A percentile compares a stretch with the other conserved stretches of the same genome.
These are phyloP conservation scores for Przewalskia tangutica DNA, from an alignment of 257 asterid species.

Conservation along the genomic window DNA sequence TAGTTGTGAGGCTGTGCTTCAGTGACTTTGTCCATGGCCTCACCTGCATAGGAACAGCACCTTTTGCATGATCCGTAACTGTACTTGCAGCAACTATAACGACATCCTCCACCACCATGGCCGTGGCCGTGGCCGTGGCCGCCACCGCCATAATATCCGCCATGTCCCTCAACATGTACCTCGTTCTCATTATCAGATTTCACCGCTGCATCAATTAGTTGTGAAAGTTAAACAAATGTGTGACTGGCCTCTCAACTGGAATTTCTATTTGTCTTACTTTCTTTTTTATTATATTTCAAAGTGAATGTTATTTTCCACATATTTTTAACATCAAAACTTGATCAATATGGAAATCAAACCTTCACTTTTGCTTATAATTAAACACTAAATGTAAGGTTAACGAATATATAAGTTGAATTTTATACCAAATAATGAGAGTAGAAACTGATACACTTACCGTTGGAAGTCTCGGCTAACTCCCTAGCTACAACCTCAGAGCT, in stretches of 20 bases:
- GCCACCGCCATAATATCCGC: not conserved
- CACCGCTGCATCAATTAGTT: no score
- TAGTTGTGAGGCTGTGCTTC: not conserved
- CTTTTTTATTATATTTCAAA: not conserved
- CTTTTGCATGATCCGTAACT: not conserved
- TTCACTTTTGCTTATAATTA: no score
- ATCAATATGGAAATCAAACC: no score
- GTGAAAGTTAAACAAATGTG: no score
- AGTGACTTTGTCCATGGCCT: not conserved
- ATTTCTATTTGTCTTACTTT: no score
- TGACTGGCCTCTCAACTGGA: no score
- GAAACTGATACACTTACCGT: not conserved
- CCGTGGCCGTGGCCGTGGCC: not conserved
- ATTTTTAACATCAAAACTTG: no score
- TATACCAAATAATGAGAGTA: not conserved
- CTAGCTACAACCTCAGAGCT: not conserved
- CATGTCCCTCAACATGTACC: not conserved
- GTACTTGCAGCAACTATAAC: not conserved
- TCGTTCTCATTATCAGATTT: not conserved
- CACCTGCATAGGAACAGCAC: not conserved
- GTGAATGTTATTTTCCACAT: no score
- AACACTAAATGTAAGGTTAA: no score
- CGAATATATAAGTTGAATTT: no score
- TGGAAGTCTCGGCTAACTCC: not conserved
- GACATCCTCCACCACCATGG: not conserved